A percentile compares a stretch with the other conserved stretches of the same genome.
phyloP scores from a whole-genome alignment of 2,329 filamentous ascomycete species.

The Neofusicoccum sp. region DNA sequence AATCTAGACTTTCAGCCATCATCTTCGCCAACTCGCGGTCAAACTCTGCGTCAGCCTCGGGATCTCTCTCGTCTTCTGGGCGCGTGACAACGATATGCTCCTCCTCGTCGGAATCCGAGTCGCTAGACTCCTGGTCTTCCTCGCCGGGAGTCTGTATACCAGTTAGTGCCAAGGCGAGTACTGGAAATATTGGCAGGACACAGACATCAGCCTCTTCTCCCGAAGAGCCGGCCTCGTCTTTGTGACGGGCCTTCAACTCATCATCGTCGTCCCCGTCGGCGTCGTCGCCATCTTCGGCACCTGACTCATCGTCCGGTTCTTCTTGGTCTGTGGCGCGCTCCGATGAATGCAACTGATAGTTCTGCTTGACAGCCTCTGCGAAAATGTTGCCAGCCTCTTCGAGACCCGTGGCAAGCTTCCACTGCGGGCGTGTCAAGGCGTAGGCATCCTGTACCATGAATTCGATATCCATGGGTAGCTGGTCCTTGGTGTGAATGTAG shows the following conservation, averaged over 20 bases:
- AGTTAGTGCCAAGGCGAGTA: constrained; percentile 42
- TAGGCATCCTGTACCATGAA: constrained; percentile 95
- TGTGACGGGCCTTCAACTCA: constrained; percentile 23
- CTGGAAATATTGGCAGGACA: constrained; percentile 17
- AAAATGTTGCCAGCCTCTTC: constrained; percentile 85
- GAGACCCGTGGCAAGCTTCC: constrained; percentile 80
- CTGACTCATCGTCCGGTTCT: constrained; percentile 65
- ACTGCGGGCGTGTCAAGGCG: constrained; percentile 81
- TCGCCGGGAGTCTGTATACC: constrained; percentile 37
- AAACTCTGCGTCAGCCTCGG: constrained; percentile 94
- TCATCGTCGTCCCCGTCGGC: constrained; percentile 59
- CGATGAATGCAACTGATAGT: constrained; percentile 77
- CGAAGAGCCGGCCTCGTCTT: constrained; percentile 29
- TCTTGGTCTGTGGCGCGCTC: constrained; percentile 73
- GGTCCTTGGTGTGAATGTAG: constrained; percentile 88
- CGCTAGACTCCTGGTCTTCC: constrained; percentile 42
- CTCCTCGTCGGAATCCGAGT: constrained; percentile 62
- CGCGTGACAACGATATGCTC: constrained; percentile 91
- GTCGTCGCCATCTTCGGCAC: constrained; percentile 69
- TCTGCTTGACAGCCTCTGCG: constrained; percentile 83
- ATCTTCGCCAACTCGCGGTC: constrained; percentile 97
- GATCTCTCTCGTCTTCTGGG: constrained; percentile 86
- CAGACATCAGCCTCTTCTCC: constrained; percentile 61
- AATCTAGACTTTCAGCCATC: constrained; percentile 97
- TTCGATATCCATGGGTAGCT: constrained; percentile 93